Evolutionary conservation across 2,329 filamentous ascomycete species (phyloP), one percentile per base, ranked within the genome.

Genomic region (Meredithiella fracta): DNA sequence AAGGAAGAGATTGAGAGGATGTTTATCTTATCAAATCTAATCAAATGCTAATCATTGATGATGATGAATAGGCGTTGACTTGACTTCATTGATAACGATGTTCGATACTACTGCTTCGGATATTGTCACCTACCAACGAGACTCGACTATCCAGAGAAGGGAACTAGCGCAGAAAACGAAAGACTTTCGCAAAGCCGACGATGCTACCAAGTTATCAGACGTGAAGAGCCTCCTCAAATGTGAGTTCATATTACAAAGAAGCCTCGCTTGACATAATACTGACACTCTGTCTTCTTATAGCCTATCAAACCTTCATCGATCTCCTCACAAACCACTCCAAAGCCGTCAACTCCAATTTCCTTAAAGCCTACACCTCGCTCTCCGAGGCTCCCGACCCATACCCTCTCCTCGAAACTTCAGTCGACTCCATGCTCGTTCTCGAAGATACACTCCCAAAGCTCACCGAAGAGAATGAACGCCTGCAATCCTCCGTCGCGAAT

Each of bases 141-240:
- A 97, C 68, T 87, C 91, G n/a, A 85, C 95, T 3, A 83, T 96
- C 0, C 91, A 98, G 67, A 79, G 92, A 54, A 98, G 98, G 67
- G 94, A 98, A 59, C 74, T 98, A 20, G 92, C 94, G n/a, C 90
- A 96, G 66, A 97, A 96, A 75, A 98, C 92, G 0, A 98, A 98
- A 65, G 91, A 97, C 64, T 98, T 97, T 63, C 78, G 90, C 59
- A 97, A 96, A 68, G 77, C 94, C 9, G 91, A 97, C 63, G 89
- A 98, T 73, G 73, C 84, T 9, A 80, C 79, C 57, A 98, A 97
- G 68, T 71, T 98, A 55, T 74, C 75, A 3, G 92, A 98, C 68
- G 82, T 94, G 72, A 98, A 97, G 70, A 80, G 80, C 40, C 71
- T 98, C 53, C 71, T 98, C 58, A 96, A 95, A 75, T 83, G 87